Evolutionary conservation across 192 early-diverging fungal genomes (phyloP).

Genomic region (Phycomyces nitens): DNA sequence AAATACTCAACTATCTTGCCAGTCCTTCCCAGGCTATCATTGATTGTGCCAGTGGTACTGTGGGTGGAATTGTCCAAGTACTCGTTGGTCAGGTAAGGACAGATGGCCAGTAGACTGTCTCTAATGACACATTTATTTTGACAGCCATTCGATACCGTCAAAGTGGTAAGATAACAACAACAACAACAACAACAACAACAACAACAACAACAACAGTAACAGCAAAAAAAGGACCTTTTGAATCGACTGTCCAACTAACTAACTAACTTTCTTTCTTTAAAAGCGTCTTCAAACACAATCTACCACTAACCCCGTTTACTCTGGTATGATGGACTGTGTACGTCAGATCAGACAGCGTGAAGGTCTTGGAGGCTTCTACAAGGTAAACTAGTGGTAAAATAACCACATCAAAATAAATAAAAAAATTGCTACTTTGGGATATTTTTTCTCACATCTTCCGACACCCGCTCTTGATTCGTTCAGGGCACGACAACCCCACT

Average conservation of each 20-base stretch:
- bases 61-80: constrained; percentile 76
- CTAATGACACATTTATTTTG: no score
- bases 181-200: constrained; percentile 2
- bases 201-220: no score
- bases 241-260: not conserved
- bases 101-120: not conserved
- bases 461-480: no score
- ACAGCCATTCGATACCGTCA: constrained; percentile 81
- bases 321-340: constrained; percentile 83
- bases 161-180: constrained; percentile 55
- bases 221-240: no score
- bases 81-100: constrained; percentile 61
- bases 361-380: constrained; percentile 83
- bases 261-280: not conserved
- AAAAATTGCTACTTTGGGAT: constrained; percentile 1
- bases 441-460: constrained; percentile 19
- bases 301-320: constrained; percentile 61
- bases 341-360: constrained; percentile 79
- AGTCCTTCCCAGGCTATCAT: constrained; percentile 52
- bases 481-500: constrained; percentile 89
- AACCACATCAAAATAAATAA: constrained; percentile 5
- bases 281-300: constrained; percentile 92
- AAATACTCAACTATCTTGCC: not conserved
- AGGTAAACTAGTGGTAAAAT: constrained; percentile 40
- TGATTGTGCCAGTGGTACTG: constrained; percentile 71